Conservation (phyloP, 192 early-diverging fungal species). For the Endogone sp. region DNA sequence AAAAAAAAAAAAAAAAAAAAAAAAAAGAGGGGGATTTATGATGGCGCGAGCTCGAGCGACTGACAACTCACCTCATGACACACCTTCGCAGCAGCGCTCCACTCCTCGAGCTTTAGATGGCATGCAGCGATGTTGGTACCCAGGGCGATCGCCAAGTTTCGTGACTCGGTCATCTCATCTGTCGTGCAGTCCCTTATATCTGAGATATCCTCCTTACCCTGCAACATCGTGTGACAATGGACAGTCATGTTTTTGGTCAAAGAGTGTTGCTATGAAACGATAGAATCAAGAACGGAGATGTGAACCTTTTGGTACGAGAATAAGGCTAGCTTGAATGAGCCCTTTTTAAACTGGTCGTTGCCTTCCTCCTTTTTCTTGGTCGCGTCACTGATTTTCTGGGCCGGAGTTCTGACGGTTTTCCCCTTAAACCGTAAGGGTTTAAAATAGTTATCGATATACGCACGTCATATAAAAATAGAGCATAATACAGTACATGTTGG, state of each 20-base stretch:
- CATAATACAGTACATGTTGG: no score
- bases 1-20: no score
- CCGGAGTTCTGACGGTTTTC: not conserved
- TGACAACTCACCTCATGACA: conserved; percentile 8
- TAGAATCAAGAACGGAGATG: not conserved
- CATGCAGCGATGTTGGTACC: conserved; percentile 27
- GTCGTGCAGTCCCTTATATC: conserved; percentile 18
- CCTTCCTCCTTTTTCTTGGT: conserved; percentile 36
- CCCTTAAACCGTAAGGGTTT: no score
- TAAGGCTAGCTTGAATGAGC: conserved; percentile 19
- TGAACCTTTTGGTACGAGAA: conserved; percentile 28
- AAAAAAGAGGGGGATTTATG: no score
- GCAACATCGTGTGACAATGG: not conserved
- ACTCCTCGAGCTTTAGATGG: conserved; percentile 10
- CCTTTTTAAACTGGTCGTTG: conserved; percentile 31
- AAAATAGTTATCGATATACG: no score
- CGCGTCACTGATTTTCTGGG: not conserved
- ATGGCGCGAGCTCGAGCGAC: no score
- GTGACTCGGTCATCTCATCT: conserved; percentile 20
- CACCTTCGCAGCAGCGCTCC: conserved; percentile 17
- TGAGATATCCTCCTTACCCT: conserved; percentile 5
- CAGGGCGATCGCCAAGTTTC: conserved; percentile 14
- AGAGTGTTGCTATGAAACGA: no score
- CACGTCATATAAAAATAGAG: no score
- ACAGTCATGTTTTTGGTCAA: not conserved